These are phyloP conservation scores for Umbellularia californica DNA, from an alignment of 164 flowering plant species.

Conservation along the genomic window DNA sequence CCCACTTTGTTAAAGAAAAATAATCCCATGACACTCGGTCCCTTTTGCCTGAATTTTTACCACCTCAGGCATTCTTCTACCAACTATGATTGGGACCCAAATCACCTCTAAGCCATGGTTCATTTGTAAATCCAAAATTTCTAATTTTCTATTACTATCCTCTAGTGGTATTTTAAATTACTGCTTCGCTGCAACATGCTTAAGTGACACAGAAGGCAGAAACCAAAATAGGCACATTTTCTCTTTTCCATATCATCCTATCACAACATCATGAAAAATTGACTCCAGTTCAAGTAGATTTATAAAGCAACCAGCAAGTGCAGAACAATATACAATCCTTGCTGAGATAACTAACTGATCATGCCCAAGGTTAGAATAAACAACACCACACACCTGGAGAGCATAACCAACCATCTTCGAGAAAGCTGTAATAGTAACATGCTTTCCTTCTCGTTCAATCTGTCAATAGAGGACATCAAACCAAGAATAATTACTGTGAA, in stretches of 20 bases:
- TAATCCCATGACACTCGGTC: no score
- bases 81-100: no score
- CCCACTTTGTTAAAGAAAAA: no score
- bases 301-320: neutral
- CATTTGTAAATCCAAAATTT: no score
- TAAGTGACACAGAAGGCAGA: neutral
- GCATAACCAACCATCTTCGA: constrained; percentile 93
- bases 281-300: neutral
- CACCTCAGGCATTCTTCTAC: no score
- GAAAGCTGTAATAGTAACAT: constrained; percentile 81
- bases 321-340: neutral
- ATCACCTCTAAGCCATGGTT: no score
- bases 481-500: neutral
- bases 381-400: constrained; percentile 57
- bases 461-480: constrained; percentile 19
- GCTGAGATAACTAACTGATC: neutral
- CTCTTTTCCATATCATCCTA: neutral
- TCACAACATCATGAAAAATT: neutral
- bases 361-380: neutral
- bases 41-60: no score
- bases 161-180: no score
- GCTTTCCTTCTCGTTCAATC: constrained; percentile 87
- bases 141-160: no score
- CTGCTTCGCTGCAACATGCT: neutral
- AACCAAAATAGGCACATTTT: neutral